A percentile compares a stretch with the other conserved stretches of the same genome.
phyloP scores from a whole-genome alignment of 2,329 filamentous ascomycete genomes.

The Penicillium nordicum region DNA sequence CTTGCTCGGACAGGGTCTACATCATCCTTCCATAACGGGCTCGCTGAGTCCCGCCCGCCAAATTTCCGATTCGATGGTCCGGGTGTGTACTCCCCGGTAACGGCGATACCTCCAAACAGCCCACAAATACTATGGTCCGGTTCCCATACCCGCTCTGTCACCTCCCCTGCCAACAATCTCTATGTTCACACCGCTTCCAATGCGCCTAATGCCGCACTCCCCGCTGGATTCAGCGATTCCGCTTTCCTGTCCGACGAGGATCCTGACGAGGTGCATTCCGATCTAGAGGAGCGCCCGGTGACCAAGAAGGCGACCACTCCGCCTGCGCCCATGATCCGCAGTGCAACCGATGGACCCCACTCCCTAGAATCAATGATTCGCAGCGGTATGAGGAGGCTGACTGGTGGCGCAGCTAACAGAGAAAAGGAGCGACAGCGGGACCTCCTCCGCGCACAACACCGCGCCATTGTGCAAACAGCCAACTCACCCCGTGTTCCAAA shows the following conservation, averaged over 20 bases:
- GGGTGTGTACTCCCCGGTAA: conserved; percentile 48
- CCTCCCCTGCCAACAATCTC: conserved; percentile 65
- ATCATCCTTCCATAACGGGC: conserved; percentile 80
- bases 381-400: conserved; percentile 47
- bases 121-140: conserved; percentile 55
- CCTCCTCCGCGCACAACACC: conserved; percentile 42
- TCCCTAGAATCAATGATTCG: conserved; percentile 46
- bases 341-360: conserved; percentile 41
- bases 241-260: conserved; percentile 76
- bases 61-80: conserved; percentile 51
- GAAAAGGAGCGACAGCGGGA: conserved; percentile 47
- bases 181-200: conserved; percentile 49
- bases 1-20: conserved; percentile 67
- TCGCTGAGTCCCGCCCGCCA: conserved; percentile 66
- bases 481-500: conserved; percentile 46
- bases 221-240: conserved; percentile 46
- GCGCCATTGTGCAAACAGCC: conserved; percentile 37
- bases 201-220: conserved; percentile 48
- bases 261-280: conserved; percentile 71
- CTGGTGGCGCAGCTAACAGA: conserved; percentile 41
- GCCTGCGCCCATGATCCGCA: conserved; percentile 28
- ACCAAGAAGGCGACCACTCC: conserved; percentile 24
- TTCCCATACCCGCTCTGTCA: conserved; percentile 78
- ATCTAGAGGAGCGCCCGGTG: conserved; percentile 66
- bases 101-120: conserved; percentile 34